Evolutionary conservation across 106 monocot species (phyloP).

Genomic region (Narthecium ossifragum): DNA sequence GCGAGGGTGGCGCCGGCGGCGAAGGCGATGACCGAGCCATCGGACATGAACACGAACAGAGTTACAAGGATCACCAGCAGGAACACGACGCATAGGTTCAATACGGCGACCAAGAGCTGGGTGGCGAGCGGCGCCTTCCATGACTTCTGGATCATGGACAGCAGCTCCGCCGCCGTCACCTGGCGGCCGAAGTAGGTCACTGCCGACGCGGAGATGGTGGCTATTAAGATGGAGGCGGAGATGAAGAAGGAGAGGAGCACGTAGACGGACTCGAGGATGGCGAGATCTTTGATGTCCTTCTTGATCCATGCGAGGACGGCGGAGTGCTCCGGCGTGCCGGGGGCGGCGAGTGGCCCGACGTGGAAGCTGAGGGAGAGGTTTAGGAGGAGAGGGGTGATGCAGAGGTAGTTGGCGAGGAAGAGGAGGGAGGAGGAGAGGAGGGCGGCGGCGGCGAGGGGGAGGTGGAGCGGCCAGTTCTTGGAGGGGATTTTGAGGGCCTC

Average conservation of each 20-base stretch:
- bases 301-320: constrained; percentile 2
- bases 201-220: constrained; percentile 6
- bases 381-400: constrained; percentile 12
- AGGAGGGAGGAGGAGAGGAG: constrained; percentile 9
- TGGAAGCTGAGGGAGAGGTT: constrained; percentile 10
- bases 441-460: constrained; percentile 2
- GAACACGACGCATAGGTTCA: constrained; percentile 7
- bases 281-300: constrained; percentile 1
- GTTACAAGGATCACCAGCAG: constrained; percentile 8
- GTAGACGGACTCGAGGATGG: background rate
- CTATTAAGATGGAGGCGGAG: constrained; percentile 4
- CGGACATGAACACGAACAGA: constrained; percentile 4
- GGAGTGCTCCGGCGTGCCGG: constrained; percentile 18
- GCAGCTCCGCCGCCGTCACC: background rate
- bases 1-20: background rate
- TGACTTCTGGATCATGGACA: background rate
- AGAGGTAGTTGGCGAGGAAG: constrained; percentile 9
- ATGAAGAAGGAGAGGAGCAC: background rate
- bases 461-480: constrained; percentile 20
- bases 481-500: constrained; percentile 12
- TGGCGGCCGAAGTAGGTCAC: constrained; percentile 8
- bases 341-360: too few relatives aligned
- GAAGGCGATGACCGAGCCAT: background rate
- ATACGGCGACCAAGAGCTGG: constrained; percentile 11
- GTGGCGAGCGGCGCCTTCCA: constrained; percentile 12